Percentiles rank a stretch among this genome's conserved stretches.
phyloP scores from a whole-genome alignment of 495 filamentous ascomycete genomes.

The Jackrogersella minutella region DNA sequence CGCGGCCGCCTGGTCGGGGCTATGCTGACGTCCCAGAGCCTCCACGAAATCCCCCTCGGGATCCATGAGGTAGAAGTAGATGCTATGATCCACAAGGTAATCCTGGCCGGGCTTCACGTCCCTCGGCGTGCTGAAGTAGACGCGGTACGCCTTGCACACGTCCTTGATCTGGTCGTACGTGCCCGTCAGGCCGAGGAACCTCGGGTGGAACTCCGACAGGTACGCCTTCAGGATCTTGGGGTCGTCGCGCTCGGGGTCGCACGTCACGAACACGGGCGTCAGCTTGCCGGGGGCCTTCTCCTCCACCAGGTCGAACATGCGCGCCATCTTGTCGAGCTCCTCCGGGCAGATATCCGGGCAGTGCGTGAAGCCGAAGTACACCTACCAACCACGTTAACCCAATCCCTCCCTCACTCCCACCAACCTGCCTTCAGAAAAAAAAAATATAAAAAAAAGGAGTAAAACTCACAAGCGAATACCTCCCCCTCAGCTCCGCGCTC shows the following conservation, averaged over 20 bases:
- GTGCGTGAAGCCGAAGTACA: conserved; percentile 98
- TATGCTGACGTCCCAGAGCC: conserved; percentile 93
- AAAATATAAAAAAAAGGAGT: neutral
- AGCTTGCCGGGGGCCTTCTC: conserved; percentile 50
- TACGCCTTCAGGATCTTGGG: conserved; percentile 85
- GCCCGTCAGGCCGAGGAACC: conserved; percentile 87
- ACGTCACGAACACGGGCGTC: conserved; percentile 88
- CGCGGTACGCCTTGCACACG: conserved; percentile 91
- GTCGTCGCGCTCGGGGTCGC: conserved; percentile 90
- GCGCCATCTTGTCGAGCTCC: conserved; percentile 97
- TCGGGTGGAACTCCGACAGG: conserved; percentile 89
- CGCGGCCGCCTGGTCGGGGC: conserved; percentile 82
- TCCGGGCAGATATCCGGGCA: conserved; percentile 99
- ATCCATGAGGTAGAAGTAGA: conserved; percentile 99
- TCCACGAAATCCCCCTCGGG: conserved; percentile 98
- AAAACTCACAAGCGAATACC: conserved; percentile 72
- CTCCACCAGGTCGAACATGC: conserved; percentile 85
- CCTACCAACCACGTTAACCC: conserved; percentile 47
- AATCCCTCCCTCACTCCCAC: neutral
- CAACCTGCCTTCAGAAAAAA: too few relatives aligned
- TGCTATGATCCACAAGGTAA: conserved; percentile 97
- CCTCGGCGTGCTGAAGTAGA: conserved; percentile 94
- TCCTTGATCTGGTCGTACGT: conserved; percentile 90
- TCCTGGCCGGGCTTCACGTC: conserved; percentile 91
- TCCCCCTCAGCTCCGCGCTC: conserved; percentile 81